A percentile compares a stretch with the other conserved stretches of the same genome.
Conservation (phyloP, 2,329 filamentous ascomycete species). For the Fusarium scirpi region DNA sequence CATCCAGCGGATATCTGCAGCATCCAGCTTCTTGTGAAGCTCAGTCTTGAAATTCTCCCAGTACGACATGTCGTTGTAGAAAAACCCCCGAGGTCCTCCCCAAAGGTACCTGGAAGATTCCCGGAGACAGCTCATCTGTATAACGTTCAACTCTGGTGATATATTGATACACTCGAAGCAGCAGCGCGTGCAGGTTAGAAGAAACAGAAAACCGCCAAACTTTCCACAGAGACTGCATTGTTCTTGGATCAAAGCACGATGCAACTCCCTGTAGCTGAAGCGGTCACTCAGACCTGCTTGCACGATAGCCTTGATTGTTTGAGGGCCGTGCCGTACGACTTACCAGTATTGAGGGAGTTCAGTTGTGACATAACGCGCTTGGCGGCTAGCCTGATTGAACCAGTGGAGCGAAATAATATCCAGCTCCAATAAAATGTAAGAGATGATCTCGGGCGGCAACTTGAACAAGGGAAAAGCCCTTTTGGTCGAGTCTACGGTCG, state of each 20-base stretch:
- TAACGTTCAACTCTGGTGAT: background rate
- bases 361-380: background rate
- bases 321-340: background rate
- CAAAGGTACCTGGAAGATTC: too few species aligned
- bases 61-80: too few species aligned
- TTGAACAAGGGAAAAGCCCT: too few species aligned
- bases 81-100: too few species aligned
- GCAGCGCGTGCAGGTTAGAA: slow-evolving; percentile 9
- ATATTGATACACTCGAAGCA: slow-evolving; percentile 12
- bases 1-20: background rate
- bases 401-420: slow-evolving; percentile 4
- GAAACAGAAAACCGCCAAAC: slow-evolving; percentile 17
- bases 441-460: background rate
- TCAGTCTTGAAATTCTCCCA: background rate
- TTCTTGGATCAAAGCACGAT: background rate
- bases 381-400: slow-evolving; percentile 3
- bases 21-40: background rate
- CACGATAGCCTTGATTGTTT: slow-evolving; percentile 1
- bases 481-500: too few species aligned
- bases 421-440: background rate
- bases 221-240: slow-evolving; percentile 3
- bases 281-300: fast-evolving
- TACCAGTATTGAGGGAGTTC: background rate
- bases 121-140: background rate
- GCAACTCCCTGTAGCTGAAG: background rate